Evolutionary conservation across 2,329 filamentous ascomycete genomes (phyloP), one percentile per base, ranked within the genome.

Genomic region (Cercospora zeae-maydis): DNA sequence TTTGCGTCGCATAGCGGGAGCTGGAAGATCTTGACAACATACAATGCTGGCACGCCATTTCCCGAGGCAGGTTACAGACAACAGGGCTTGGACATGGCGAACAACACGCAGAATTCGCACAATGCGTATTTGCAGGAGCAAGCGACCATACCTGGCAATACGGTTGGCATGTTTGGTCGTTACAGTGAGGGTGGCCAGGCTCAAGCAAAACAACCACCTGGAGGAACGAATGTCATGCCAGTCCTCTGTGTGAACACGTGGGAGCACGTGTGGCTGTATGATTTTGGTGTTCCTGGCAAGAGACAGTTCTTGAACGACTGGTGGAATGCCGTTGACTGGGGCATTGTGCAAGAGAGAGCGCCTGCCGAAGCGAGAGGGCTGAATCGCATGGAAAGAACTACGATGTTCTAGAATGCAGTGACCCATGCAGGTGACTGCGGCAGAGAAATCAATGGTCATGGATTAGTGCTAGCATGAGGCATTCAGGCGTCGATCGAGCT

Each of bases 241-340:
- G 82, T 98, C 64, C 80, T 99, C 71, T 97, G 93, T 75, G 84
- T 98, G 63, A 98, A 92, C 79, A 96, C 92, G 4, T 99, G 95
- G 95, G 89, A 98, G 81, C 95, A 98, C 78, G 88, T 89, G 8
- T 99, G 90, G 86, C 79, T 98, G 75, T 84, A 85, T 60, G 92
- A 98, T 76, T 97, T 90, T 77, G 88, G 88, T 4, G 76, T 88
- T 61, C 82, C 81, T 49, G 92, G 91, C 55, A 99, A 97, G 86
- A 81, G 82, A 58, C 78, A 81, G 58, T 99, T 86, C 76, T 82
- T 93, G 58, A 84, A 90, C 74, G 82, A 83, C 45, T 98, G 93
- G 93, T 99, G 95, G 95, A 79, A 91, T 56, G 82, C 81, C 58
- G 88, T 99, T 69, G 86, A 99, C 78, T 99, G 95, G 95, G 79